Evolutionary conservation across 768 basidiomycete genomes (phyloP), one percentile per base, ranked within the genome.

Genomic region (Kwoniella newhampshirensis): DNA sequence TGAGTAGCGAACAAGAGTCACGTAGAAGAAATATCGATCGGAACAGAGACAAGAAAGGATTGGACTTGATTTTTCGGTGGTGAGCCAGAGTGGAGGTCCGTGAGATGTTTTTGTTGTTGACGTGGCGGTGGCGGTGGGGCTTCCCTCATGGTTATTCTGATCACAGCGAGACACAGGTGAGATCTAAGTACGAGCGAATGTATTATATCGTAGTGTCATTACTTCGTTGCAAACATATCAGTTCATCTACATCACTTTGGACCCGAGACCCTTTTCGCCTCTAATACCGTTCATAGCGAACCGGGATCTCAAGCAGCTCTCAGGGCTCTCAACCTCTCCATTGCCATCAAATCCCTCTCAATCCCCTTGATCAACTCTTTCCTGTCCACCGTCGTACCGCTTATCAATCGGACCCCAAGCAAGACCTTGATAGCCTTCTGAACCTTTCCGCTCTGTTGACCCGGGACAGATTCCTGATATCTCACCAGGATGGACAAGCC

Each of bases 291-390:
- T n/a, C n/a, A n/a, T n/a, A n/a, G n/a, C n/a, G n/a, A n/a, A n/a
- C n/a, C n/a, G n/a, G n/a, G n/a, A n/a, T n/a, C n/a, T n/a, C n/a
- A n/a, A n/a, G 17, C 46, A 36, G 30, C n/a, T 27, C 49, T 40
- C 36, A 65, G 47, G 39, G 51, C 39, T 48, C 53, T 62, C 20
- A 67, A 25, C 23, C 63, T 43, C 35, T 70, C 66, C 32, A 66
- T 59, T 15, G 68, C 68, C 2, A 30, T 18, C 55, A 67, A 42
- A 57, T 70, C 68, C 28, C 20, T 59, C 26, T 41, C 57, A 12
- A 67, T 46, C 32, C 8, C 51, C 17, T 36, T 46, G 5, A 70
- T 25, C 17, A 64, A n/a, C 13, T 3, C 36, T 42, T 35, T 28
- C 27, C 46, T 66, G 4, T 36, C 48, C 0, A 21, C 46, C 12